Conservation (phyloP, 2,329 filamentous ascomycete genomes). For the Truncatella angustata region DNA sequence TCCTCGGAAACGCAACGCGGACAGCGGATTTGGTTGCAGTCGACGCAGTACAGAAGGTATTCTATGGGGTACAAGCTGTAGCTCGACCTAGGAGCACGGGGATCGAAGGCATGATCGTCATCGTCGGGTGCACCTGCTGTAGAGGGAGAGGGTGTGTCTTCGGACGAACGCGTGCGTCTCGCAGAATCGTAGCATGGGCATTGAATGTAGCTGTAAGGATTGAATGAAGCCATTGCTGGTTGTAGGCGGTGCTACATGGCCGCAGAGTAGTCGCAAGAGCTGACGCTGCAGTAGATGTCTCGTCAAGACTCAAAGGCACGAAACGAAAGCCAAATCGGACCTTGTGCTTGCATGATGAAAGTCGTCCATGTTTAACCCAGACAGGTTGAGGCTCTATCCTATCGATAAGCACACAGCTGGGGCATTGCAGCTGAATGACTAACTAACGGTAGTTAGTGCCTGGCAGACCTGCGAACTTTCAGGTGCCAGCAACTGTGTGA, state of each 20-base stretch:
- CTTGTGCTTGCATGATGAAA: too few species aligned
- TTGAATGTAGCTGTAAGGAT: conserved; percentile 65
- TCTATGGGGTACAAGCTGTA: conserved; percentile 93
- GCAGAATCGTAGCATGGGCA: conserved; percentile 51
- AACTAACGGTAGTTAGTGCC: too few species aligned
- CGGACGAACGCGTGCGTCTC: conserved; percentile 22
- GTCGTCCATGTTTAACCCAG: too few species aligned
- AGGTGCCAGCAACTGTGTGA: too few species aligned
- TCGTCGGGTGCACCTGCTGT: conserved; percentile 30
- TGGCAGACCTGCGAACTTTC: too few species aligned
- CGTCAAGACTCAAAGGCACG: background rate
- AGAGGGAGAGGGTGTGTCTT: conserved; percentile 25
- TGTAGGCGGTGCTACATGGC: conserved; percentile 30
- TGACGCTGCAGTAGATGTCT: background rate
- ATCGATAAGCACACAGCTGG: too few species aligned
- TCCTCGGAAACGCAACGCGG: conserved; percentile 90
- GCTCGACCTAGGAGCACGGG: conserved; percentile 77
- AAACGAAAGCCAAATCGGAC: too few species aligned
- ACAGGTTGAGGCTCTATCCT: too few species aligned
- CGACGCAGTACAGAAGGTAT: conserved; percentile 92
- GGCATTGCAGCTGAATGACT: too few species aligned
- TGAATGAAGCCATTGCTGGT: conserved; percentile 38
- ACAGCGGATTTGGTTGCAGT: conserved; percentile 95
- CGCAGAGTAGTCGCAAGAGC: background rate
- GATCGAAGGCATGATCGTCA: conserved; percentile 79